phyloP scores from a whole-genome alignment of 2,329 filamentous ascomycete species.

The Phyllosticta ampelicida region DNA sequence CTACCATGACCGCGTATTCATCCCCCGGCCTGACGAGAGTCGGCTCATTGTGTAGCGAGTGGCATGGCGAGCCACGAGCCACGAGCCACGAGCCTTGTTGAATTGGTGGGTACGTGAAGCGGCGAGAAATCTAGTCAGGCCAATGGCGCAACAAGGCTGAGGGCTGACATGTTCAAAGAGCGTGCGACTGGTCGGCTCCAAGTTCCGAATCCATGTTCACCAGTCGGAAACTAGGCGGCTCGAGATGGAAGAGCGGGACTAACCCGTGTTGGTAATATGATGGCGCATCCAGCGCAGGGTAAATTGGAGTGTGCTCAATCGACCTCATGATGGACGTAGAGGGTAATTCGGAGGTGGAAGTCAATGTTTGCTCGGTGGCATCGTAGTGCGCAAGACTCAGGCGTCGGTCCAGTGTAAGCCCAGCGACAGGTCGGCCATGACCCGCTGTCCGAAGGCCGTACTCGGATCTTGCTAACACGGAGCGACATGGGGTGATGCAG shows the following conservation, averaged over 20 bases:
- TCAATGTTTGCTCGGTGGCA: too few species aligned
- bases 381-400: neutral
- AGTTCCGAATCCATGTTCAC: neutral
- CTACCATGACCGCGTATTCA: too few species aligned
- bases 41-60: neutral
- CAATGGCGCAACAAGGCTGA: neutral
- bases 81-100: neutral
- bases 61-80: neutral
- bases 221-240: neutral
- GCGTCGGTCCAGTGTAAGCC: neutral
- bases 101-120: neutral
- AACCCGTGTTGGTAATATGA: neutral
- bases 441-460: neutral
- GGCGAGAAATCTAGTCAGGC: neutral
- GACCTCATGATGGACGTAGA: neutral
- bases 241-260: neutral
- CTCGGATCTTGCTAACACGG: neutral
- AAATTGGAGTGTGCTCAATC: neutral
- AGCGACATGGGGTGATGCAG: neutral
- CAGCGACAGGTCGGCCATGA: neutral
- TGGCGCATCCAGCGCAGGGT: neutral
- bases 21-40: neutral
- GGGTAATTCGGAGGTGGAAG: neutral
- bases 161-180: neutral
- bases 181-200: neutral